Conservation (phyloP, 352 stramenopile genomes). For the Globisporangium barbulae region DNA sequence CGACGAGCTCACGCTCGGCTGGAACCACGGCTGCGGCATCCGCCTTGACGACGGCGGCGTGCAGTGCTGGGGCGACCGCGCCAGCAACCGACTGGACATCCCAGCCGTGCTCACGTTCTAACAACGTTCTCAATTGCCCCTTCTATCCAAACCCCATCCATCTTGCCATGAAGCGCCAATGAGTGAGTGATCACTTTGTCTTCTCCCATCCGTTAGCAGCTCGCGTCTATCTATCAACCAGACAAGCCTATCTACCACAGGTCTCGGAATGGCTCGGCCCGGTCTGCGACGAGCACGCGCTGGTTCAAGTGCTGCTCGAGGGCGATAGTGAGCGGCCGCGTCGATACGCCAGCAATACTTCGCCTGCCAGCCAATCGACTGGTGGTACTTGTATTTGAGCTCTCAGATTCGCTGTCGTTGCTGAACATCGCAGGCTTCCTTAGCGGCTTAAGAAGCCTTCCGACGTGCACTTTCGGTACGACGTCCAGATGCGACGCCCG, state of each 20-base stretch:
- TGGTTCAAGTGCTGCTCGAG: not conserved
- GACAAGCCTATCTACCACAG: not conserved
- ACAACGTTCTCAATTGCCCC: not conserved
- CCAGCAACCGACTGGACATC: constrained; percentile 21
- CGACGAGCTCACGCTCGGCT: constrained; percentile 52
- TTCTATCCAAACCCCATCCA: not conserved
- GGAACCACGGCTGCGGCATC: constrained; percentile 75
- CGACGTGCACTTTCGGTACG: constrained; percentile 1
- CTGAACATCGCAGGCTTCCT: not conserved
- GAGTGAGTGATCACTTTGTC: not conserved
- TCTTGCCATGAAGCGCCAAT: too few species aligned
- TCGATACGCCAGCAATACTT: not conserved
- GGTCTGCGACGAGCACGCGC: not conserved
- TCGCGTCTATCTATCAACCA: not conserved
- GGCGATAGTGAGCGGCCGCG: not conserved
- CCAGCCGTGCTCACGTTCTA: not conserved
- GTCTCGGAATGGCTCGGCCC: constrained; percentile 1
- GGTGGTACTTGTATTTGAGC: too few species aligned
- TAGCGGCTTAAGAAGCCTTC: not conserved
- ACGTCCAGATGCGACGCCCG: not conserved
- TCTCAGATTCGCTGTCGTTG: not conserved
- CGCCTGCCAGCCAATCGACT: not conserved
- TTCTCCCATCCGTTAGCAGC: not conserved
- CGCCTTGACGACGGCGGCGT: constrained; percentile 58
- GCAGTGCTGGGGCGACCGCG: constrained; percentile 63